Base-by-base conservation (phyloP, 2,329 filamentous ascomycete species). In the Trichoderma sp. region DNA sequence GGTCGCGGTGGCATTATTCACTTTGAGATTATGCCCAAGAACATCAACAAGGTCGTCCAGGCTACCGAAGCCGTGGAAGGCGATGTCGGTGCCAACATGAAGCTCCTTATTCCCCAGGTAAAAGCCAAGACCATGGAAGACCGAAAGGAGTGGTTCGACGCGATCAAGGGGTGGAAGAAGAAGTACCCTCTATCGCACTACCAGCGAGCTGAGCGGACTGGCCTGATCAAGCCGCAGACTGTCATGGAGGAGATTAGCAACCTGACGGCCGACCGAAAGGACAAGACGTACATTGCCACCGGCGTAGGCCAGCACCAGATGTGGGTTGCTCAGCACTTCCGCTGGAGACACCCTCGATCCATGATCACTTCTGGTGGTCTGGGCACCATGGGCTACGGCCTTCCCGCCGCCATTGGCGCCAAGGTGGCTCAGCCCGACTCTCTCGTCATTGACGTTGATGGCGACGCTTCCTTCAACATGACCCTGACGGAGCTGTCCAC, bases 31-130 rank as follows among this genome's bases (percentile, higher is more conserved):
- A 92, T 98, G 92, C 95, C 96, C 77, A 99, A 99, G 91, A 98
- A 99, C 86, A 98, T 98, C 85, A 98, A 98, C 90, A 99, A 98
- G 88, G 95, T 98, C 55, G 92, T 99, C 15, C 94, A 98, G 84
- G 95, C 95, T 8, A 98, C 93, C 55, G 94, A 98, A 84, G 95
- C 96, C 59, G 91, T 98, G 20, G 95, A 97, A 83, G 96, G 96
- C 72, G 95, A 98, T 79, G 93, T 97, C 34, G 90, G 91, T 3
- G 84, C 90, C 20, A 98, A 97, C 82, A 85, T 98, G 39, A 86
- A 86, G 66, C 84, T 88, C 34, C 90, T 98, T 66, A 78, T 98
- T 43, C 95, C 95, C 12, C 85, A 89, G 68, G 83, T 98, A 26
- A 82, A 93, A 68, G 75, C 85, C 28, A 89, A 88, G 74, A 81